Base-by-base conservation (phyloP, 495 filamentous ascomycete species). In the Penicillium bialowiezense region DNA sequence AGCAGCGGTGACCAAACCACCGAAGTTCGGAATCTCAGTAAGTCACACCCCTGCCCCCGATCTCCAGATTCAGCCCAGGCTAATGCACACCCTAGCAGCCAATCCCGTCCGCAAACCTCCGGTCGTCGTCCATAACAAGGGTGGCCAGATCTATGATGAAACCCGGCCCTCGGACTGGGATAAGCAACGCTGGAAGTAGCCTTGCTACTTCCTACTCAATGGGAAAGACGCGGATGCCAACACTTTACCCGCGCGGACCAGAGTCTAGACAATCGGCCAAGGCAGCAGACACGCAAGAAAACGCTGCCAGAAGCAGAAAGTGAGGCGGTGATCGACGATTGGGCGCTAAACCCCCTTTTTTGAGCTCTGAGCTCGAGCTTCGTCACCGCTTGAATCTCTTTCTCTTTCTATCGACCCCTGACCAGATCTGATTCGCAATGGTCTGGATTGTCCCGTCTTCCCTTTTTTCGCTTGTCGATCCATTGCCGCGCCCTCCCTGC, bases 171-270 rank as follows among this genome's bases (percentile, higher is more conserved):
- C 71, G 2, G 70, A 71, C 50, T 74, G 71, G 73, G 73, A 76
- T 58, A 73, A 73, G 53, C 71, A 73, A 53, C 73, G 73, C 41
- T 76, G 73, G 73, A 74, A 76, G 58, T 76, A 71, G 55, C 57
- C 29, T 10, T 32, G 10, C 12, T 8, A 13, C 7, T 32, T 10
- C 29, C 5, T 19, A 21, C 9, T 45, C 29, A 18, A 0, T 14
- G 10, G 24, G 9, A 3, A 29, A 47, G 44, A 38, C 35, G 45
- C 24, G 45, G 12, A 32, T 21, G 17, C 18, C 28, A 17, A 13
- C 33, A 14, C 19, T 29, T 39, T 32, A 48, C 26, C 7, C 45
- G 45, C 44, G 44, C 44, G 44, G 29, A 32, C 7, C 7, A 32
- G 29, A 26, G 23, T 26, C 23, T 26, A 26, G 23, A 26, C 23